Base-by-base conservation (phyloP, 495 filamentous ascomycete species). In the Filosporella fistucella region DNA sequence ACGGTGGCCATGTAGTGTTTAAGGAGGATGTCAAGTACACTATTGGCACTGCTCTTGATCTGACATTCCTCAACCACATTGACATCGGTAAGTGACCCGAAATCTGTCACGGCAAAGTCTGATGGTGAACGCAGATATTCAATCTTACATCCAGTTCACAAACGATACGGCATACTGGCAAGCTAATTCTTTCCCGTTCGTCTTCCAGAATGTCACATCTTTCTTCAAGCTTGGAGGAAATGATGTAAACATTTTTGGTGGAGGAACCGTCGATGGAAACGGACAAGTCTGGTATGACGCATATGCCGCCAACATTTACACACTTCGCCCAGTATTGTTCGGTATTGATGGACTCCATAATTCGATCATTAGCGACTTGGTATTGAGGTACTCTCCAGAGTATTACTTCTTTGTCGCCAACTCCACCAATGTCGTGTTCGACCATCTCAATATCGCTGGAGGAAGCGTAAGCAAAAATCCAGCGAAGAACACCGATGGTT, bases 201-300 rank as follows among this genome's bases (percentile, higher is more conserved):
- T 56, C 42, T 86, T 75, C 65, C 83, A 87, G 53, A 84, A 85
- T 54, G 72, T 77, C 0, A 79, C 78, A 0, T 79, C 80, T 3
- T 86, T 86, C 71, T 87, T 81, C 74, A 73, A 78, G 62, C 69
- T 86, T 48, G 82, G 82, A 26, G 83, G 83, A 16, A 65, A 75
- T 16, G 81, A 87, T 55, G 80, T 87, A 25, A 82, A 84, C 52
- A 65, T 87, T 36, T 87, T 84, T 46, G 81, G 81, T 3, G 70
- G 71, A 21, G 81, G 81, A 24, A 82, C 70, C 3, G 58, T 84
- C 9, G 71, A 82, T 55, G 81, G 82, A 23, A 85, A 85, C 52
- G 82, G 83, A 1, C 81, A 88, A 60, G 71, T 80, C 12, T 86
- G 81, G 80, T 87, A 86, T 60, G 81, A 87, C 58, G 61, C 73